A percentile compares a stretch with the other conserved stretches of the same genome.
Evolutionary conservation across 176 grass and related monocot genomes (phyloP).

Genomic region (Triticum monococcum): DNA sequence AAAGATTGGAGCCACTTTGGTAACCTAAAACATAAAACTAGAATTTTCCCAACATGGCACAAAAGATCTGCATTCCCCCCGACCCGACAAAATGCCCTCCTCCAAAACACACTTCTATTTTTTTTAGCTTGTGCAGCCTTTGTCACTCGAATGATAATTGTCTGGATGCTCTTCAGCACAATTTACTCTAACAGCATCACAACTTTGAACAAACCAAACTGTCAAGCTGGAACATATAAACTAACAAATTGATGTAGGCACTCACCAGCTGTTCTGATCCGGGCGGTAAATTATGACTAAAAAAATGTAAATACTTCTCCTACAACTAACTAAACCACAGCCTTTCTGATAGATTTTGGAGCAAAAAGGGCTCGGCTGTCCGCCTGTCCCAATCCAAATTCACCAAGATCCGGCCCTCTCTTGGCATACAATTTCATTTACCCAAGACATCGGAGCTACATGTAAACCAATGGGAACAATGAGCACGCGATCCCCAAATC

Average conservation of each 20-base stretch:
- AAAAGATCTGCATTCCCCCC: neutral
- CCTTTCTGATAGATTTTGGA: neutral
- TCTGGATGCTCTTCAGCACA: neutral
- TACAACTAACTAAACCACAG: neutral
- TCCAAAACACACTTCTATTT: neutral
- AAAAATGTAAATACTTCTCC: neutral
- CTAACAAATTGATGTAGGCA: neutral
- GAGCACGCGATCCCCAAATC: neutral
- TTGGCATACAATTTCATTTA: neutral
- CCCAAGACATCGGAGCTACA: neutral
- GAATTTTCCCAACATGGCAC: neutral
- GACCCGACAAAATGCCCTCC: neutral
- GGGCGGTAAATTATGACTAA: neutral
- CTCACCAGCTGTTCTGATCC: too few relatives aligned
- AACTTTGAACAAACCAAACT: neutral
- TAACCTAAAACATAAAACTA: conserved; percentile 7
- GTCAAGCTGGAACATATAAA: neutral
- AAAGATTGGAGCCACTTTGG: neutral
- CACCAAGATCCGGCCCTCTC: conserved; percentile 33
- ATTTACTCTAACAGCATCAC: neutral
- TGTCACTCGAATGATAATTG: too few relatives aligned
- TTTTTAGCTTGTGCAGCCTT: too few relatives aligned
- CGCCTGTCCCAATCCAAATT: neutral
- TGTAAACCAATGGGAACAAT: neutral
- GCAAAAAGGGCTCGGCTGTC: neutral